Base-by-base conservation (phyloP, 2,329 filamentous ascomycete species). In the Colletotrichum euphorbiae region DNA sequence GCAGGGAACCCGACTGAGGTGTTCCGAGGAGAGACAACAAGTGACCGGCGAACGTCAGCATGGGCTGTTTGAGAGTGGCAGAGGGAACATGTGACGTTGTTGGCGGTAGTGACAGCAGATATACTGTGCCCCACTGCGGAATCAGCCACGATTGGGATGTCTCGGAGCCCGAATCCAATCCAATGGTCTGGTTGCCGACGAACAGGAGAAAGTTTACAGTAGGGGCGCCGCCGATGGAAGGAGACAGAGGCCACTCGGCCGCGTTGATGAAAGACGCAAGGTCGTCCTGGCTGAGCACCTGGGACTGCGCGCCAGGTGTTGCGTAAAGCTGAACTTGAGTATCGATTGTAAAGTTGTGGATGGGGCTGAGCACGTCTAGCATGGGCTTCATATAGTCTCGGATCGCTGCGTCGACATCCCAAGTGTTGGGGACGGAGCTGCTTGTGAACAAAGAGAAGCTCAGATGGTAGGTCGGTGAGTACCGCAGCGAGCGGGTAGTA, bases 121-220 rank as follows among this genome's bases (percentile, higher is more conserved):
- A 89, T 9, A 90, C 86, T 15, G 87, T 86, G 42, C 96, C 96
- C 96, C 96, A 99, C 81, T 99, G 96, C 0, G 96, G 96, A 50
- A 99, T 91, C 71, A 98, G 86, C 95, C 95, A 98, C 42, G 88
- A 90, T 74, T 87, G 88, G 1, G 88, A 86, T 3, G 82, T 86
- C 33, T 82, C 81, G 2, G 76, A 74, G 61, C 81, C 79, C 3
- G 81, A 77, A 50, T 82, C 79, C 59, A 83, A 74, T 4, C 79
- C 82, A 70, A 93, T 94, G 9, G 90, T 93, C 67, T 91, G 88
- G 66, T 93, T 89, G 6, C 94, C 93, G 7, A 97, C 89, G 75
- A 96, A 99, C 31, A 98, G 85, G 64, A 98, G 90, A 77, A 99
- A 98, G 80, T 99, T 98, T 75, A 99, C 90, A 0, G 96, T 99